Base-by-base conservation (phyloP, 1,284 basidiomycete genomes). In the Xanthoconium separans region DNA sequence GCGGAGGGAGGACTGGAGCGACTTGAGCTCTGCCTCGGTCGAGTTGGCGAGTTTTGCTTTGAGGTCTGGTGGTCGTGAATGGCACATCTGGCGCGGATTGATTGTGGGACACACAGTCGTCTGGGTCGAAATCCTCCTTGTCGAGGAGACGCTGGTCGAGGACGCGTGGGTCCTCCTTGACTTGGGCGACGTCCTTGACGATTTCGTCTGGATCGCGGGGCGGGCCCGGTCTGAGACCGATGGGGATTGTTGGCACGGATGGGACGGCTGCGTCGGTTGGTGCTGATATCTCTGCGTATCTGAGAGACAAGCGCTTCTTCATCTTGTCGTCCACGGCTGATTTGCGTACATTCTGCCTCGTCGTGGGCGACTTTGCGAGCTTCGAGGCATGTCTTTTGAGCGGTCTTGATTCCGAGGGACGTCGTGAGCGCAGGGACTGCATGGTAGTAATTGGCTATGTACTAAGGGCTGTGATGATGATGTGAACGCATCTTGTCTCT, bases 301-400 rank as follows among this genome's bases (percentile, higher is more conserved):
- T 84, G 81, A 87, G 90, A 16, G 91, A 93, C 84, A 95, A 87
- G 60, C 93, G 87, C 73, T 92, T 91, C 81, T 92, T 93, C 73
- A 95, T 93, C 77, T 91, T 92, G 80, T 95, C 93, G 70, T 92
- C 91, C 53, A 95, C 87, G 53, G 85, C 81, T 54, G 87, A 86
- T 70, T 88, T 90, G 63, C 81, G 77, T 3, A 71, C 73, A 66
- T 77, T 70, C 59, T 68, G 71, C 53, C 62, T 58, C 24, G 49
- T 53, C 24, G 64, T 56, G 33, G 61, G 63, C 13, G 58, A 51
- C 61, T 79, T 79, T 54, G 76, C 64, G 47, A 79, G 72, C 62
- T 76, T 80, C 31, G 72, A 66, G 2, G 52, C 56, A 47, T 73
- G 59, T 31, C 72, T 66, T 57, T 72, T 70, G 30, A 69, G 60